Percentiles rank a stretch among this genome's conserved stretches.
Conservation (phyloP, 73 alveolate genomes). For the Tetrahymena borealis region DNA sequence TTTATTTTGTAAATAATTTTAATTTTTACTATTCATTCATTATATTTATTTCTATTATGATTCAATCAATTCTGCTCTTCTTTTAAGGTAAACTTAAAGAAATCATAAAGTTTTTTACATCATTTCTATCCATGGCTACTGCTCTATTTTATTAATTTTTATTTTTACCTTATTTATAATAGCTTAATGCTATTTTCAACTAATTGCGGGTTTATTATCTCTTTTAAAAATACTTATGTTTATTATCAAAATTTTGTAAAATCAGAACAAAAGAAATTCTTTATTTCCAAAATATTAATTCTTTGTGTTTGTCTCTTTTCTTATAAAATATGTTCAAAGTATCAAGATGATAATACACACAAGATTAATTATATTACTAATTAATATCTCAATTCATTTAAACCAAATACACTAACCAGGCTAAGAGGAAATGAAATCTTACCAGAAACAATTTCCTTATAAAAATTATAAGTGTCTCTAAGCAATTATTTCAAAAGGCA, state of each 20-base stretch:
- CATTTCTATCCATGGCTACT: background rate
- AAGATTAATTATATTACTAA: background rate
- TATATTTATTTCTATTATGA: too few relatives aligned
- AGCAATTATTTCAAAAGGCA: too few relatives aligned
- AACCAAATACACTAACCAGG: background rate
- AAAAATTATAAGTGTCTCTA: background rate
- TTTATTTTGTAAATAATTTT: background rate
- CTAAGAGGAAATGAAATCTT: background rate
- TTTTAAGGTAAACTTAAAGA: background rate
- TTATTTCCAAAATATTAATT: background rate
- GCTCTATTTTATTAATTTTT: background rate
- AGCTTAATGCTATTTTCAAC: background rate
- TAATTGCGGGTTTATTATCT: background rate
- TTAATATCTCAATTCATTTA: background rate
- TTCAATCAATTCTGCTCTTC: too few relatives aligned
- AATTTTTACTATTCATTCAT: background rate
- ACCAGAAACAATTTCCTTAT: background rate
- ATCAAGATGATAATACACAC: background rate
- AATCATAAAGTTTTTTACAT: background rate
- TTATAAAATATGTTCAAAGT: background rate
- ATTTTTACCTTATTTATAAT: background rate
- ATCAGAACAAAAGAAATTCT: background rate
- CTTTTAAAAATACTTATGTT: background rate
- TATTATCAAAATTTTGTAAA: background rate
- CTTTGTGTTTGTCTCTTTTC: background rate